Conservation (phyloP, 202 grass and related monocot species). For the Setaria italica region DNA sequence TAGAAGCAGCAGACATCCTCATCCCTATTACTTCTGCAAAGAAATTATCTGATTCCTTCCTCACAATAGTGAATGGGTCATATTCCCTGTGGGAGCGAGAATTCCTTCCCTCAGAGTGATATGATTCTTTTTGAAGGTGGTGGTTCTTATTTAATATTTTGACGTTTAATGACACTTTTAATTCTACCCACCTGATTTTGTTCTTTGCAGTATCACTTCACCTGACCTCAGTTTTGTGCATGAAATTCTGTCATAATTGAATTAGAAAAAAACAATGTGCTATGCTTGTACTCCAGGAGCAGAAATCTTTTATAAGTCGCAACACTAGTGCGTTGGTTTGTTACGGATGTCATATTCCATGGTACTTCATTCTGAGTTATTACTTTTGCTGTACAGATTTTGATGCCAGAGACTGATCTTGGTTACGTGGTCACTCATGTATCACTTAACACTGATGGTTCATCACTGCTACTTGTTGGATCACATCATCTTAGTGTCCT, state of each 20-base stretch:
- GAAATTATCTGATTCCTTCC: neutral
- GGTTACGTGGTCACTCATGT: conserved; percentile 58
- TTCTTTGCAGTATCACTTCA: neutral
- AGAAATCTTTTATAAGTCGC: conserved; percentile 22
- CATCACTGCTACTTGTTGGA: conserved; percentile 74
- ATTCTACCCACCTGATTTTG: conserved; percentile 24
- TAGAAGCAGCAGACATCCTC: neutral
- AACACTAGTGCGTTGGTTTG: conserved; percentile 8
- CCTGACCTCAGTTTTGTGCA: conserved; percentile 11
- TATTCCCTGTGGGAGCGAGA: conserved; percentile 1
- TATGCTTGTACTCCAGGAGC: conserved; percentile 3
- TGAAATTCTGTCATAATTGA: conserved; percentile 13
- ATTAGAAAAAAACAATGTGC: neutral
- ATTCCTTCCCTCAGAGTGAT: neutral
- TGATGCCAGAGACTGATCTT: conserved; percentile 68
- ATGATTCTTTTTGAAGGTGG: neutral
- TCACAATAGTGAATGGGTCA: neutral
- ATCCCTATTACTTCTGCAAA: neutral
- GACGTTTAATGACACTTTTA: neutral
- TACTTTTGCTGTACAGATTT: conserved; percentile 55
- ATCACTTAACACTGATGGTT: conserved; percentile 76
- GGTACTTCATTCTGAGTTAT: conserved; percentile 6
- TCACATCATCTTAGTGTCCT: conserved; percentile 70
- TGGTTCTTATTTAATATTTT: neutral
- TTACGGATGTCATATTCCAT: conserved; percentile 24